These are phyloP conservation scores for Penicillium salamii DNA, from an alignment of 495 filamentous ascomycete genomes.

Conservation along the genomic window DNA sequence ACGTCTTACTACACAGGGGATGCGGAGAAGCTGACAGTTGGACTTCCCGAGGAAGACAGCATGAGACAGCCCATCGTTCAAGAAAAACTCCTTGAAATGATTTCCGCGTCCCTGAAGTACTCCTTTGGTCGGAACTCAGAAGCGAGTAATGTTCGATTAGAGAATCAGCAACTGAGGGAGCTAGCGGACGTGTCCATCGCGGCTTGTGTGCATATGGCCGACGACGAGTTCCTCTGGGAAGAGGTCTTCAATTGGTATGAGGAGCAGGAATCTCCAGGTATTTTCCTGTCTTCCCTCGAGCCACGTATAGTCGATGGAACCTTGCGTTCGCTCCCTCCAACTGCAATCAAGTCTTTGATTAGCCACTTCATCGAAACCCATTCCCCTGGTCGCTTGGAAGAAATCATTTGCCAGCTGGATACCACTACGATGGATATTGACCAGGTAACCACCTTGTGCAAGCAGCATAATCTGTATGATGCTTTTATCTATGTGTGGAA, in stretches of 20 bases:
- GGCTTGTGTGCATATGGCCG: conserved; percentile 71
- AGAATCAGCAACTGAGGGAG: conserved; percentile 60
- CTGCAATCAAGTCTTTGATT: conserved; percentile 82
- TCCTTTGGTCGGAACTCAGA: conserved; percentile 66
- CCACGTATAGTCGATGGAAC: conserved; percentile 77
- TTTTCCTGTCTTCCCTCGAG: conserved; percentile 86
- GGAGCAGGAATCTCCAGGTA: conserved; percentile 64
- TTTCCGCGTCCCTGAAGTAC: conserved; percentile 88
- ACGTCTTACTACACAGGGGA: conserved; percentile 89
- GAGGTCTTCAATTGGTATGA: conserved; percentile 88
- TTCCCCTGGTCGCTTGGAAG: conserved; percentile 75
- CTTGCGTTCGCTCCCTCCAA: conserved; percentile 73
- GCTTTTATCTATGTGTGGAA: conserved; percentile 98
- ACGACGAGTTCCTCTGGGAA: conserved; percentile 83
- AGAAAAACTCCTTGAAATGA: conserved; percentile 90
- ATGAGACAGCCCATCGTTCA: conserved; percentile 77
- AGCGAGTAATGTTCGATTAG: conserved; percentile 48
- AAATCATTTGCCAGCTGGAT: conserved; percentile 90
- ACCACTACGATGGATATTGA: conserved; percentile 91
- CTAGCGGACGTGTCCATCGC: conserved; percentile 80
- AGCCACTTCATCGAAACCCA: conserved; percentile 71
- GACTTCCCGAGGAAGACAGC: conserved; percentile 79
- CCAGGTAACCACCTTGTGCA: conserved; percentile 86
- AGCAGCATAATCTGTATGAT: conserved; percentile 86
- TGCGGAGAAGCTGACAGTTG: conserved; percentile 86